These are phyloP conservation scores for Boletus subluridellus DNA, from an alignment of 1,284 basidiomycete genomes.

Conservation along the genomic window DNA sequence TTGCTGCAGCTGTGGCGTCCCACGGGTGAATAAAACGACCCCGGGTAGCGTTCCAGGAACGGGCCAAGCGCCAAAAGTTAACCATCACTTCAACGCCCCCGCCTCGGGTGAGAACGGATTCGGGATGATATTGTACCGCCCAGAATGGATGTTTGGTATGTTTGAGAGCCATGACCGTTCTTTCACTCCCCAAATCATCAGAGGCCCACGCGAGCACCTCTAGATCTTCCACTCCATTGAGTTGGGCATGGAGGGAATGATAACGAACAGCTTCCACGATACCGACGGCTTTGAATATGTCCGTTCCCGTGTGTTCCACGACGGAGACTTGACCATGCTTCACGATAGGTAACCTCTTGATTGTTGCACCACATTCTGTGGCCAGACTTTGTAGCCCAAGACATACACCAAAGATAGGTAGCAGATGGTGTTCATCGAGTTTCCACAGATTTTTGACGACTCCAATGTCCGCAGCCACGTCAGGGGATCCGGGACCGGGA, in stretches of 20 bases:
- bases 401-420: slow-evolving; percentile 87
- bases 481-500: slow-evolving; percentile 80
- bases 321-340: slow-evolving; percentile 81
- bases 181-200: slow-evolving; percentile 62
- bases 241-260: slow-evolving; percentile 66
- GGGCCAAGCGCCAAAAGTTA: slow-evolving; percentile 70
- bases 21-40: slow-evolving; percentile 42
- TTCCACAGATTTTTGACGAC: slow-evolving; percentile 66
- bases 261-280: slow-evolving; percentile 80
- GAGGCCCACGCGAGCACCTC: slow-evolving; percentile 66
- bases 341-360: slow-evolving; percentile 53
- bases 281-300: slow-evolving; percentile 62
- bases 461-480: slow-evolving; percentile 59
- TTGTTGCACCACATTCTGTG: slow-evolving; percentile 67
- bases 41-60: slow-evolving; percentile 46
- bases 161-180: slow-evolving; percentile 64
- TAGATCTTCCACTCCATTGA: slow-evolving; percentile 44
- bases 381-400: slow-evolving; percentile 90
- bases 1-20: slow-evolving; percentile 35
- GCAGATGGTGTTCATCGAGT: slow-evolving; percentile 45
- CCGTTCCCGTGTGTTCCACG: slow-evolving; percentile 54
- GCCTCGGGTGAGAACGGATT: slow-evolving; percentile 66
- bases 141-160: slow-evolving; percentile 76
- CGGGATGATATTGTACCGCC: slow-evolving; percentile 97
- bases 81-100: slow-evolving; percentile 61